These are phyloP conservation scores for Sequoia sempervirens DNA, from an alignment of 75 land plant species.

Conservation along the genomic window DNA sequence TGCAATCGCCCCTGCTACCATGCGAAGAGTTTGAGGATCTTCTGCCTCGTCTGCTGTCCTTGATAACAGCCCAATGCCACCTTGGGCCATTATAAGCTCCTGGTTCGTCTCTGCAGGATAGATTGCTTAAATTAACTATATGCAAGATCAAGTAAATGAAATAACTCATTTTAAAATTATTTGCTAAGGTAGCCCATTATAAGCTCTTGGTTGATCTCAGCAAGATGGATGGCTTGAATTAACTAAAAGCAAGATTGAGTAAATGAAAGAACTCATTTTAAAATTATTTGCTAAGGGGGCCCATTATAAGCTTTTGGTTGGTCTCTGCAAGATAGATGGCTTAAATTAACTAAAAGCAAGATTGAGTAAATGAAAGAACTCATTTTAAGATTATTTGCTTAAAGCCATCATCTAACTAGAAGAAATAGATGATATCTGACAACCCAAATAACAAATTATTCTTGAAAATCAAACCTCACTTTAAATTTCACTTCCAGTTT, in stretches of 20 bases:
- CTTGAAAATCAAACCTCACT: not conserved
- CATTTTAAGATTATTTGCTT: not conserved
- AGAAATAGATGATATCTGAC: not conserved
- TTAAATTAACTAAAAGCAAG: not conserved
- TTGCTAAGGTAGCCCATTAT: slow-evolving; percentile 47
- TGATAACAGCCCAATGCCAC: slow-evolving; percentile 66
- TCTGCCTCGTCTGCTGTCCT: slow-evolving; percentile 73
- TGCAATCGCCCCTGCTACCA: slow-evolving; percentile 94
- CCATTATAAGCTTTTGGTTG: slow-evolving; percentile 83
- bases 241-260: not conserved
- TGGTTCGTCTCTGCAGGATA: slow-evolving; percentile 64
- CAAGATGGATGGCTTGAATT: not conserved
- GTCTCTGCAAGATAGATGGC: slow-evolving; percentile 40
- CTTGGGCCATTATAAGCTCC: slow-evolving; percentile 82
- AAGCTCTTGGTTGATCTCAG: slow-evolving; percentile 86
- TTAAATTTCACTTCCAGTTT: not conserved
- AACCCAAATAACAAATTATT: not conserved
- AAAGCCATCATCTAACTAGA: not conserved
- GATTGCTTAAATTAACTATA: not conserved
- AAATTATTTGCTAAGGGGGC: slow-evolving; percentile 12
- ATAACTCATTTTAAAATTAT: too few relatives aligned
- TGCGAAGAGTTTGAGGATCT: slow-evolving; percentile 88
- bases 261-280: not conserved
- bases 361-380: not conserved
- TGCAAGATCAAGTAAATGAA: not conserved